These are phyloP conservation scores for Mycena leptocephala DNA, from an alignment of 768 basidiomycete genomes.

Conservation along the genomic window DNA sequence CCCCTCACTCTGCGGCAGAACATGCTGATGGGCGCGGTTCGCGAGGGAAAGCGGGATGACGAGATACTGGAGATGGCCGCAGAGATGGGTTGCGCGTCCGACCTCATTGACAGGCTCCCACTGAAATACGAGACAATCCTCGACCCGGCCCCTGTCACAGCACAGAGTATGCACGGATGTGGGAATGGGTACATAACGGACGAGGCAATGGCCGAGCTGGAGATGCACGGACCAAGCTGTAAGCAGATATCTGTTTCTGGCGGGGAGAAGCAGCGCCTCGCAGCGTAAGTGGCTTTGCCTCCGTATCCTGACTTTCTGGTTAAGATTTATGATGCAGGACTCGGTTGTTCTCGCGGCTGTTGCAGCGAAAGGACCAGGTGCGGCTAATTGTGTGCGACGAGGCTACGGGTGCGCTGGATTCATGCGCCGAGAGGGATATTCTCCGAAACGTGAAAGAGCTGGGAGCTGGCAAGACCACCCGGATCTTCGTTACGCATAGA, in stretches of 20 bases:
- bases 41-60: conserved; percentile 28
- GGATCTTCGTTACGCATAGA: conserved; percentile 70
- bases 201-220: conserved; percentile 51
- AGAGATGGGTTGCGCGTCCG: conserved; percentile 56
- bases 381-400: conserved; percentile 72
- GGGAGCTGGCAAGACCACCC: conserved; percentile 65
- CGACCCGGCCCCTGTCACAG: conserved; percentile 47
- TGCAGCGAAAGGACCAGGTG: conserved; percentile 60
- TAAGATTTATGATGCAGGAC: conserved; percentile 4
- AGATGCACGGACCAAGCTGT: conserved; percentile 43
- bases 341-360: conserved; percentile 61
- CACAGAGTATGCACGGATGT: conserved; percentile 48
- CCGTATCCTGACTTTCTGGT: background rate
- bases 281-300: conserved; percentile 57
- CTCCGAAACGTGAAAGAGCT: conserved; percentile 55
- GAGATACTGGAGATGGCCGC: conserved; percentile 51
- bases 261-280: conserved; percentile 66
- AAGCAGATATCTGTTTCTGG: conserved; percentile 55
- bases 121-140: conserved; percentile 57
- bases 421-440: conserved; percentile 67
- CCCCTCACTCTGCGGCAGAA: conserved; percentile 54
- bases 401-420: conserved; percentile 72
- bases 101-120: conserved; percentile 55
- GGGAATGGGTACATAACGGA: conserved; percentile 45
- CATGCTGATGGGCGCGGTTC: conserved; percentile 50